Percentiles rank a stretch among this genome's conserved stretches.
These are phyloP conservation scores for Lagenaria siceraria DNA, from an alignment of 306 rosid species.

Conservation along the genomic window DNA sequence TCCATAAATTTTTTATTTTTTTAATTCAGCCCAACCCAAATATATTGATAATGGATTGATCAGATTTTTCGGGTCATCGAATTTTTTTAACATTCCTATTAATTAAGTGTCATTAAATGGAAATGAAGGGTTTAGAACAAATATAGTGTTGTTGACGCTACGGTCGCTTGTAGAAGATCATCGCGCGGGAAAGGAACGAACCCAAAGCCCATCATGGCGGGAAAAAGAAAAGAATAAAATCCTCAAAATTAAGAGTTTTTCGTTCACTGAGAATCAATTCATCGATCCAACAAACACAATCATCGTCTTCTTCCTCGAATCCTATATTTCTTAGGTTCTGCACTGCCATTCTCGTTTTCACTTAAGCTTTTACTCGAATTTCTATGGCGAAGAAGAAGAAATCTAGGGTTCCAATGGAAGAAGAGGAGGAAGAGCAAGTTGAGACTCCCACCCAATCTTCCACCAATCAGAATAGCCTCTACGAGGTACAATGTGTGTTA, in stretches of 20 bases:
- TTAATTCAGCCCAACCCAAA: too few relatives aligned
- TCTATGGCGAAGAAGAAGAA: conserved; percentile 50
- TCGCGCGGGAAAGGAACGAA: conserved; percentile 1
- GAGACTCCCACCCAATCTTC: conserved; percentile 13
- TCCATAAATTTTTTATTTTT: too few relatives aligned
- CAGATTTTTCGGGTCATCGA: too few relatives aligned
- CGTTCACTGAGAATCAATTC: background rate
- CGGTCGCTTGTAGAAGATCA: background rate
- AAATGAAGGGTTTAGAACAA: background rate
- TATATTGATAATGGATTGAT: too few relatives aligned
- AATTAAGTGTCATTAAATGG: background rate
- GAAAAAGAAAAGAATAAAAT: background rate
- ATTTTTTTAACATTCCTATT: too few relatives aligned
- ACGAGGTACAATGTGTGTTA: conserved; percentile 28
- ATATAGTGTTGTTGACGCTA: background rate
- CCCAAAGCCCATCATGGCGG: background rate
- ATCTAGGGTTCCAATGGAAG: conserved; percentile 48
- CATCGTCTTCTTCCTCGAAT: background rate
- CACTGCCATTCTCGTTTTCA: background rate
- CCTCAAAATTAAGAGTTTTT: background rate
- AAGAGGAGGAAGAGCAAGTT: conserved; percentile 12
- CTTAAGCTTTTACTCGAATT: background rate
- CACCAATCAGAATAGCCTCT: conserved; percentile 28
- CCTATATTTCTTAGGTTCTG: background rate
- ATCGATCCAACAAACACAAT: background rate